Conservation (phyloP, 2,329 filamentous ascomycete genomes). For the Alternaria sp. region DNA sequence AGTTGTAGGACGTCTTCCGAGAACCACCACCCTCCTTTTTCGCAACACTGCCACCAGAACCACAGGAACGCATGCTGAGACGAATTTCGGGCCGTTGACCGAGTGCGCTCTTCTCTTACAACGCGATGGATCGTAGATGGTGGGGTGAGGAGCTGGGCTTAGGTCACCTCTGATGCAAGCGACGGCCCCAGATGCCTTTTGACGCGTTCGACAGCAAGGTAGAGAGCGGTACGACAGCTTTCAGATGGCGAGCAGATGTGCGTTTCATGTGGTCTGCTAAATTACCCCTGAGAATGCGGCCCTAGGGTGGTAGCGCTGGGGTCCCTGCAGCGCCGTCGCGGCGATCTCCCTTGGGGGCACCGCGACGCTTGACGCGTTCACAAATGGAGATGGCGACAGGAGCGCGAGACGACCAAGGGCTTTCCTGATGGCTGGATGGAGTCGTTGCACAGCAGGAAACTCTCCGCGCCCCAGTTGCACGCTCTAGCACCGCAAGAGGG, state of each 20-base stretch:
- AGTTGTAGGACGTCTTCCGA: background rate
- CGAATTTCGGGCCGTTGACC: constrained; percentile 36
- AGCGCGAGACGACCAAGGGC: background rate
- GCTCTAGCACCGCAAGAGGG: constrained; percentile 43
- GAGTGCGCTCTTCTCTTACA: constrained; percentile 22
- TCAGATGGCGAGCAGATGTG: constrained; percentile 26
- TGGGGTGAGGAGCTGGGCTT: constrained; percentile 23
- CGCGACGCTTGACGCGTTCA: constrained; percentile 18
- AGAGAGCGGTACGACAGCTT: constrained; percentile 12
- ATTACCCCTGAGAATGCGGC: constrained; percentile 33
- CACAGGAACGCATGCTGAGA: constrained; percentile 36
- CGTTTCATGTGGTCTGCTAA: constrained; percentile 42
- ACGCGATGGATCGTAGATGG: constrained; percentile 25
- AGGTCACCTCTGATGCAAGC: constrained; percentile 24
- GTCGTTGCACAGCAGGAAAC: constrained; percentile 28
- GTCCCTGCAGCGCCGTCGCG: constrained; percentile 42
- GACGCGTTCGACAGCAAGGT: constrained; percentile 17
- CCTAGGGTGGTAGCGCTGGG: constrained; percentile 27
- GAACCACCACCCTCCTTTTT: constrained; percentile 10
- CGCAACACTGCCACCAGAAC: constrained; percentile 11
- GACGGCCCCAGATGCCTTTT: constrained; percentile 38
- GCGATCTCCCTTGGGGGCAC: constrained; percentile 39
- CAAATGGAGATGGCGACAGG: background rate
- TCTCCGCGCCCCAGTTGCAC: constrained; percentile 44
- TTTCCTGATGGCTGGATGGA: constrained; percentile 17